Conservation (phyloP, 2,329 filamentous ascomycete genomes). For the Didymellaceae sp. region DNA sequence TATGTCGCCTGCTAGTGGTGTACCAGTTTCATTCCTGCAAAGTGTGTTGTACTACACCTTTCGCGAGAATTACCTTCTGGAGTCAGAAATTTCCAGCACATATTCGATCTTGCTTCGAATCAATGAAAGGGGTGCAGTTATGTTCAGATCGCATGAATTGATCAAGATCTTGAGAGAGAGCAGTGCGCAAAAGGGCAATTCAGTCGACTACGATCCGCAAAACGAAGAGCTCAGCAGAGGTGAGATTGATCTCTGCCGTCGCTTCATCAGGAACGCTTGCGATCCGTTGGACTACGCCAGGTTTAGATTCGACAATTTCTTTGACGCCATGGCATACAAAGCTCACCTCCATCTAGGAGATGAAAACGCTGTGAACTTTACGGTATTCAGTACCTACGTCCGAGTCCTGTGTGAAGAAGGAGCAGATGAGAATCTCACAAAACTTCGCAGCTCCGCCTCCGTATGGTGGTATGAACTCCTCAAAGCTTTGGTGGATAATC, state of each 20-base stretch:
- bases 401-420: neutral
- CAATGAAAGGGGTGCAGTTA: slow-evolving; percentile 4
- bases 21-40: slow-evolving; percentile 22
- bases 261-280: slow-evolving; percentile 14
- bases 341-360: slow-evolving; percentile 6
- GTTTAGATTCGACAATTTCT: slow-evolving; percentile 21
- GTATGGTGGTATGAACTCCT: slow-evolving; percentile 18
- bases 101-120: slow-evolving; percentile 14
- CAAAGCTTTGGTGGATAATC: slow-evolving; percentile 6
- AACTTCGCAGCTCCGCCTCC: slow-evolving; percentile 8
- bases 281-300: slow-evolving; percentile 13
- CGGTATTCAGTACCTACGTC: neutral
- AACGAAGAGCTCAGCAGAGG: slow-evolving; percentile 2
- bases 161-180: slow-evolving; percentile 1
- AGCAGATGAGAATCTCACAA: neutral
- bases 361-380: neutral
- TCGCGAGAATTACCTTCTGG: slow-evolving; percentile 9
- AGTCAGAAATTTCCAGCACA: slow-evolving; percentile 9
- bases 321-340: slow-evolving; percentile 17
- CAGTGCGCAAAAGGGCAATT: neutral
- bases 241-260: slow-evolving; percentile 16
- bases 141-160: slow-evolving; percentile 10
- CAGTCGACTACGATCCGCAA: neutral
- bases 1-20: neutral
- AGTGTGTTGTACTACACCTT: slow-evolving; percentile 18